phyloP scores from a whole-genome alignment of 1,284 basidiomycete species.

The Pseudozyma sp. region DNA sequence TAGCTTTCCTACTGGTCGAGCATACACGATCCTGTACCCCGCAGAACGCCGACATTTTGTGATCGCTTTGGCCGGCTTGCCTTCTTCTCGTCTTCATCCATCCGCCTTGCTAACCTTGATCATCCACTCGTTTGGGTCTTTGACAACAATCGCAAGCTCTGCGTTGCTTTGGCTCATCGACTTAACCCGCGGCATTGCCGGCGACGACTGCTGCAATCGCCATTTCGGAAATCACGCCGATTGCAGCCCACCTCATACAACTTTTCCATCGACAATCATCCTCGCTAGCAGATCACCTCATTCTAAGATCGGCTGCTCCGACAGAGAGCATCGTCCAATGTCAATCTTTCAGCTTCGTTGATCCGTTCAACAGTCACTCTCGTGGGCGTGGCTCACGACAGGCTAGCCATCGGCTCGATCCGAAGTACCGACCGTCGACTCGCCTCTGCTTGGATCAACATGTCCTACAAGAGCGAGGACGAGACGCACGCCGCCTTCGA shows the following conservation, averaged over 20 bases:
- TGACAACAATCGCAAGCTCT: no score
- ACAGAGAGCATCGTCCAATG: not conserved
- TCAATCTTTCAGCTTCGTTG: not conserved
- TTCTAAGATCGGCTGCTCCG: no score
- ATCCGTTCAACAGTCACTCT: not conserved
- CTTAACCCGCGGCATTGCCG: no score
- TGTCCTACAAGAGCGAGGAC: constrained; percentile 49
- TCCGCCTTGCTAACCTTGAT: no score
- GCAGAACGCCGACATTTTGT: constrained; percentile 4
- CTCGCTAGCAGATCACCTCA: no score
- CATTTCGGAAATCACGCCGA: no score
- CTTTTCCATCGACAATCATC: no score
- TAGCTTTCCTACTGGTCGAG: not conserved
- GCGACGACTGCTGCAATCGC: no score
- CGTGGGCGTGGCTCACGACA: not conserved
- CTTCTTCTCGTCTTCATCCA: not conserved
- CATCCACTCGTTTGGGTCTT: no score
- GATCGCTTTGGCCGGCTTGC: not conserved
- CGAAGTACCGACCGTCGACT: not conserved
- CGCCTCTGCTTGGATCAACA: not conserved
- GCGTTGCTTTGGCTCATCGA: no score
- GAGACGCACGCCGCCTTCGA: constrained; percentile 46
- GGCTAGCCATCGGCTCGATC: not conserved
- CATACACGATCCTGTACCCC: constrained; percentile 1
- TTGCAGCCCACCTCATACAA: no score